These are phyloP conservation scores for Mitragyna speciosa DNA, from an alignment of 257 asterid species.

Conservation along the genomic window DNA sequence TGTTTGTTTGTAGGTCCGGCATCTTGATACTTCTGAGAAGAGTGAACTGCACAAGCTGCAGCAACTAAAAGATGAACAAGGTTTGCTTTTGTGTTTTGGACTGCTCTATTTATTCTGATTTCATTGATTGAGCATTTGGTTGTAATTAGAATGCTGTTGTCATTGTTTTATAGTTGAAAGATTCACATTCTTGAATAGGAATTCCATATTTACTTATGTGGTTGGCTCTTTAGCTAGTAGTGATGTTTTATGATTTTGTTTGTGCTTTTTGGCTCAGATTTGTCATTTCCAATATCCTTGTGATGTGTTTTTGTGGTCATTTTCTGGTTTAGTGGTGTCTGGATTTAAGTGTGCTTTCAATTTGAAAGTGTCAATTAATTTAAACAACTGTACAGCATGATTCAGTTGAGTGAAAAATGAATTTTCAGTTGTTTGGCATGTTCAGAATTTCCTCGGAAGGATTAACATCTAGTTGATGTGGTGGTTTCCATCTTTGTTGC, in stretches of 20 bases:
- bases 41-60: conserved; percentile 98
- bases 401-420: neutral
- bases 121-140: neutral
- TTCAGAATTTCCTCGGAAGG: neutral
- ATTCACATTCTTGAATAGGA: neutral
- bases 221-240: neutral
- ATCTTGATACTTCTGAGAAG: conserved; percentile 95
- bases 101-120: neutral
- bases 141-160: neutral
- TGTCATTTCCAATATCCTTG: neutral
- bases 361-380: neutral
- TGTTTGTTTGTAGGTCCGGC: conserved; percentile 72
- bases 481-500: neutral
- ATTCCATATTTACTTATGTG: neutral
- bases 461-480: neutral
- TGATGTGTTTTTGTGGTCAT: neutral
- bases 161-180: neutral
- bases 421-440: neutral
- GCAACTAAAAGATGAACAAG: conserved; percentile 98
- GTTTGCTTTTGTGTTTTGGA: conserved; percentile 29
- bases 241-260: neutral
- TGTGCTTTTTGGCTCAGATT: neutral
- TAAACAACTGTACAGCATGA: neutral
- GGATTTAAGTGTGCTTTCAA: neutral
- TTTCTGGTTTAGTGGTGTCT: neutral